Evolutionary conservation across 371 early-diverging fungal genomes (phyloP).

Genomic region (Mucor circinelloides): DNA sequence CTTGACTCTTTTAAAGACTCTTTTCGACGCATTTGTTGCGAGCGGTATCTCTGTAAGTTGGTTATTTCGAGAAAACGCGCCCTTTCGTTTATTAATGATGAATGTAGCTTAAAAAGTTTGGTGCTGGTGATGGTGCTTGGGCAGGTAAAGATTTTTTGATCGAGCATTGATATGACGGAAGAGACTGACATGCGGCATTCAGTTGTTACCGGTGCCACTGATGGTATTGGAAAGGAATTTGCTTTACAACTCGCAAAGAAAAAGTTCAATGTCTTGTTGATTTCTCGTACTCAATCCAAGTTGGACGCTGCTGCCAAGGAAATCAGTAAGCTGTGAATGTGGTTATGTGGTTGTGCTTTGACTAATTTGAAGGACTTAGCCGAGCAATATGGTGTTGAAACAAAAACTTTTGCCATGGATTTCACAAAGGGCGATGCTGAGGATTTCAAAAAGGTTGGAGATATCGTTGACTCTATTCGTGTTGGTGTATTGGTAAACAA

Average conservation of each 20-base stretch:
- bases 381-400: constrained; percentile 64
- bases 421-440: constrained; percentile 68
- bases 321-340: constrained; percentile 51
- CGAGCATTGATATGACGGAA: not conserved
- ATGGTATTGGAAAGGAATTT: constrained; percentile 97
- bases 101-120: constrained; percentile 74
- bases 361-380: constrained; percentile 8
- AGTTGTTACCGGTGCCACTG: constrained; percentile 97
- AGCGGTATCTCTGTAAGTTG: constrained; percentile 60
- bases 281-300: constrained; percentile 88
- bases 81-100: not conserved
- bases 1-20: constrained; percentile 50
- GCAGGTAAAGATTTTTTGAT: constrained; percentile 60
- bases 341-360: not conserved
- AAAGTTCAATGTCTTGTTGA: constrained; percentile 86
- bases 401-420: constrained; percentile 81
- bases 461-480: constrained; percentile 56
- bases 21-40: constrained; percentile 61
- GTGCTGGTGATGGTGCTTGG: constrained; percentile 84
- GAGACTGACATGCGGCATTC: not conserved
- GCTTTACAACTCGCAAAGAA: constrained; percentile 88
- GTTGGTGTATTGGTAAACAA: constrained; percentile 91
- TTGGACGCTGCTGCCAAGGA: constrained; percentile 79
- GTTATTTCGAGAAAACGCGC: not conserved
- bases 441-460: constrained; percentile 71